Percentiles rank a stretch among this genome's conserved stretches.
Evolutionary conservation across 1,284 basidiomycete genomes (phyloP).

Genomic region (Ceratobasidium sp.): DNA sequence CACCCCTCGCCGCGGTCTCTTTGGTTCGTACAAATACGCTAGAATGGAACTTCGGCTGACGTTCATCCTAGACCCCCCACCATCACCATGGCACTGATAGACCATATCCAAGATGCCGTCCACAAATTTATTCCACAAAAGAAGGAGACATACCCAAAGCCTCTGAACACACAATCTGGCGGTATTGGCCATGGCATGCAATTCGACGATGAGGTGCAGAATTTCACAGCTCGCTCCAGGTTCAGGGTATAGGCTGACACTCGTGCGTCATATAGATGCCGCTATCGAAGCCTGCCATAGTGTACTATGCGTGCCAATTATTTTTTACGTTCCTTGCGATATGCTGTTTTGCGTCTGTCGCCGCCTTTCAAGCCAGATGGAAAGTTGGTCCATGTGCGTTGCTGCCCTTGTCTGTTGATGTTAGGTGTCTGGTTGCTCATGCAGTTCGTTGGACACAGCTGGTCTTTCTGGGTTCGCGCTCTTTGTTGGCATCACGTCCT

Average conservation of each 20-base stretch:
- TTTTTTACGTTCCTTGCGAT: conserved; percentile 93
- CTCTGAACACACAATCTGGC: conserved; percentile 61
- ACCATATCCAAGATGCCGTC: conserved; percentile 57
- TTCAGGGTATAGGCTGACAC: conserved; percentile 48
- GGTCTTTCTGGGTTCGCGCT: conserved; percentile 88
- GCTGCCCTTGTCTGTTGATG: background rate
- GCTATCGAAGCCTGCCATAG: conserved; percentile 81
- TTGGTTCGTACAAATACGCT: conserved; percentile 26
- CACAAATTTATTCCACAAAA: conserved; percentile 59
- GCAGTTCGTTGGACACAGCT: conserved; percentile 65
- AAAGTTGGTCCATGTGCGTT: conserved; percentile 83
- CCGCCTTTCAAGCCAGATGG: conserved; percentile 87
- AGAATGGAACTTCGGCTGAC: background rate
- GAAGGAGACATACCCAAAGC: conserved; percentile 51
- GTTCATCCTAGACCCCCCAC: background rate
- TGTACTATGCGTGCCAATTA: conserved; percentile 78
- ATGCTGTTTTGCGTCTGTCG: conserved; percentile 88
- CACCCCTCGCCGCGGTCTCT: conserved; percentile 19
- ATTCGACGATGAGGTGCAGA: conserved; percentile 78
- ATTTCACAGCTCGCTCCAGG: conserved; percentile 50
- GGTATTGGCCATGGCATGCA: conserved; percentile 69
- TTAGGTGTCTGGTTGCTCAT: conserved; percentile 20
- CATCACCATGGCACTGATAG: conserved; percentile 52
- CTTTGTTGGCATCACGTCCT: conserved; percentile 77
- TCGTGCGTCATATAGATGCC: conserved; percentile 72